A percentile compares a stretch with the other conserved stretches of the same genome.
Conservation (phyloP, 1,284 basidiomycete species). For the Schizophyllum amplum region DNA sequence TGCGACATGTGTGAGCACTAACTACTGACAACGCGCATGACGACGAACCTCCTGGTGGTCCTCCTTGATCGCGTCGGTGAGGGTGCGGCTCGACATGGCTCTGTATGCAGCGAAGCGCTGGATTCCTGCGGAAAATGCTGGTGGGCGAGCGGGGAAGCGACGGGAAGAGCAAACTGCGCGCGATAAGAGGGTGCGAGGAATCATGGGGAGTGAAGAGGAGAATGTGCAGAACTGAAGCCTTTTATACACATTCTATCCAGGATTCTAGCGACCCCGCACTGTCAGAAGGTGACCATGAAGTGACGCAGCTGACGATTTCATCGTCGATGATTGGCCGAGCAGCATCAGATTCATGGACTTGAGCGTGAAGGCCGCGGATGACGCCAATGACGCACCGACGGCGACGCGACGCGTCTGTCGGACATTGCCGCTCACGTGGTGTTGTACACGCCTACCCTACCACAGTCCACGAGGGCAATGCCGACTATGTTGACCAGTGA, state of each 20-base stretch:
- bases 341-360: not conserved
- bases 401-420: too few relatives aligned
- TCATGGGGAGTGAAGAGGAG: not conserved
- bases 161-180: not conserved
- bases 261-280: not conserved
- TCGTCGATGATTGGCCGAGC: not conserved
- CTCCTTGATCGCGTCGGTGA: constrained; percentile 33
- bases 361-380: not conserved
- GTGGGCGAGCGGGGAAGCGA: not conserved
- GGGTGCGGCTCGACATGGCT: not conserved
- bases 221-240: too few relatives aligned
- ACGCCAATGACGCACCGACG: not conserved
- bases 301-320: not conserved
- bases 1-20: constrained; percentile 9
- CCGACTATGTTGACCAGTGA: too few relatives aligned
- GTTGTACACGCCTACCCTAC: too few relatives aligned
- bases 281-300: too few relatives aligned
- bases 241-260: not conserved
- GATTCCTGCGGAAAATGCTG: not conserved
- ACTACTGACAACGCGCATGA: not conserved
- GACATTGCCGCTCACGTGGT: too few relatives aligned
- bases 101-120: not conserved
- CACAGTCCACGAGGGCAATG: too few relatives aligned
- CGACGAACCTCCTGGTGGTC: constrained; percentile 35
- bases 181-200: not conserved